These are phyloP conservation scores for Tubosaeta sp. DNA, from an alignment of 768 basidiomycete species.

Conservation along the genomic window DNA sequence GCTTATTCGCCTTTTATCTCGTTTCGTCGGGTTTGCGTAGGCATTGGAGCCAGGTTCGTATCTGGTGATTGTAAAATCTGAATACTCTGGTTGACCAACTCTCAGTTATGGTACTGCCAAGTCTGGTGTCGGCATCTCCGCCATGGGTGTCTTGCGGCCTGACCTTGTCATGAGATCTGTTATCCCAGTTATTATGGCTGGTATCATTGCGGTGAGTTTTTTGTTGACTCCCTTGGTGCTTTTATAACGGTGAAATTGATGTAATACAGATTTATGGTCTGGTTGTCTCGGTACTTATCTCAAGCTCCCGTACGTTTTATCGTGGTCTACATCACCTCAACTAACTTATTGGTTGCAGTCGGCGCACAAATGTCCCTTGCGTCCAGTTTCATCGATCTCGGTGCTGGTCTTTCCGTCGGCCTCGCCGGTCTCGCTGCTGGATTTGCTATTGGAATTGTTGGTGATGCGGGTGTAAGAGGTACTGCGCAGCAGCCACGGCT, in stretches of 20 bases:
- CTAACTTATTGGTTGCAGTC: constrained; percentile 41
- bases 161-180: constrained; percentile 98
- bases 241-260: background rate
- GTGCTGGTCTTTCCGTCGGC: constrained; percentile 89
- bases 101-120: constrained; percentile 98
- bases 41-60: constrained; percentile 80
- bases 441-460: constrained; percentile 97
- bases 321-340: background rate
- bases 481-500: constrained; percentile 95
- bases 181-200: constrained; percentile 98
- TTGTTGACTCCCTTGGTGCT: background rate
- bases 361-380: constrained; percentile 79
- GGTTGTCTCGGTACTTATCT: constrained; percentile 97
- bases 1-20: background rate
- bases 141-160: constrained; percentile 96
- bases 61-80: background rate
- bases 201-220: constrained; percentile 94
- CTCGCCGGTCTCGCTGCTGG: constrained; percentile 95
- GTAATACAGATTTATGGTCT: constrained; percentile 83
- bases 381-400: constrained; percentile 90
- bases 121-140: constrained; percentile 95
- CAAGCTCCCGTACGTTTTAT: constrained; percentile 70
- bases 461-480: constrained; percentile 97
- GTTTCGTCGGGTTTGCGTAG: constrained; percentile 32
- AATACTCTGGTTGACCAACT: background rate